phyloP scores from a whole-genome alignment of 2,329 filamentous ascomycete species.

The Botryotinia convoluta region DNA sequence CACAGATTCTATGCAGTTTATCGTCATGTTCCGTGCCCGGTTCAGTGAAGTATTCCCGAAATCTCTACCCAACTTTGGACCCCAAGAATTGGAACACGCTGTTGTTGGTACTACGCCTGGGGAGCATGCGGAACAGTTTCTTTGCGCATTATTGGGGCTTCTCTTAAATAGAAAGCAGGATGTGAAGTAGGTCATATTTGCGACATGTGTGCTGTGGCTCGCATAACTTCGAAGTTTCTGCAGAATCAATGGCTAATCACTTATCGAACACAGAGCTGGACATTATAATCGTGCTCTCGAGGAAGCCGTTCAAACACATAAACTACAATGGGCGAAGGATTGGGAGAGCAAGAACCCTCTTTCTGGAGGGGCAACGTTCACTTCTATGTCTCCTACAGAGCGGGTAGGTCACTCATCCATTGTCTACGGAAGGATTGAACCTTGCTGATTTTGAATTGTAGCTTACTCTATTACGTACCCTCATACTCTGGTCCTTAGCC shows the following conservation, averaged over 20 bases:
- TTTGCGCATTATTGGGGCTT: conserved; percentile 85
- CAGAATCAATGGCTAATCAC: conserved; percentile 24
- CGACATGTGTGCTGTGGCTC: background rate
- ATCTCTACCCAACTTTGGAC: conserved; percentile 84
- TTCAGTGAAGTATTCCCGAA: conserved; percentile 88
- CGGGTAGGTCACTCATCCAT: conserved; percentile 56
- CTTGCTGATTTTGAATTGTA: conserved; percentile 10
- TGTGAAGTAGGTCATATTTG: conserved; percentile 72
- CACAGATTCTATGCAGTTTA: conserved; percentile 63
- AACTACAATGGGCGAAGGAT: conserved; percentile 78
- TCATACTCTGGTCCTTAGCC: conserved; percentile 84
- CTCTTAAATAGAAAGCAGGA: conserved; percentile 97
- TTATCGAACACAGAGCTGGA: conserved; percentile 61
- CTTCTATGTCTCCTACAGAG: conserved; percentile 75
- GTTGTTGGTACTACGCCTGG: conserved; percentile 75
- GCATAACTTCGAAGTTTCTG: background rate
- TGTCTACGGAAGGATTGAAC: too few species aligned
- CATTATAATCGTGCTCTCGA: conserved; percentile 93
- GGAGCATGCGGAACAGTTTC: conserved; percentile 79
- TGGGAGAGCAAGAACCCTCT: conserved; percentile 86
- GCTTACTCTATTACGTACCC: conserved; percentile 47
- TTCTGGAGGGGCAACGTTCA: conserved; percentile 75
- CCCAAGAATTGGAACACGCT: conserved; percentile 90
- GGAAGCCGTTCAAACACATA: conserved; percentile 83
- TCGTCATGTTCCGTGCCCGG: conserved; percentile 95